Percentiles rank a stretch among this genome's conserved stretches.
These are phyloP conservation scores for Mycena chlorophos DNA, from an alignment of 768 basidiomycete genomes.

Conservation along the genomic window DNA sequence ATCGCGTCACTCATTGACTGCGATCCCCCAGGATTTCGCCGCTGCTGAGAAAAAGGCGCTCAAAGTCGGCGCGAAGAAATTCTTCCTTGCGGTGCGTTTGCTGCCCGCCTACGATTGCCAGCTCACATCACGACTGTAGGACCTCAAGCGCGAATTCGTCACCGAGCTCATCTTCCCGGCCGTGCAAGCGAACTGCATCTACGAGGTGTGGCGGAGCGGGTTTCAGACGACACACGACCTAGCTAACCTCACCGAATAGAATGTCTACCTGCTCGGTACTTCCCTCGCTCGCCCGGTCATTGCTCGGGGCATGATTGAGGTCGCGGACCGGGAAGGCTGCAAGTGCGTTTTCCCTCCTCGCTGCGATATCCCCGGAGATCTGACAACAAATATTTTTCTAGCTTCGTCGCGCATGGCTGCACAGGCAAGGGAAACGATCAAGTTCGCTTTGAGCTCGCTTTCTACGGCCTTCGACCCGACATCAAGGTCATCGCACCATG, in stretches of 20 bases:
- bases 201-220: slow-evolving; percentile 63
- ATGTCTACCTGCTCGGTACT: slow-evolving; percentile 95
- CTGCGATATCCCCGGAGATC: not conserved
- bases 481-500: slow-evolving; percentile 99
- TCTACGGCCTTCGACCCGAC: slow-evolving; percentile 96
- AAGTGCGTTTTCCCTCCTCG: slow-evolving; percentile 65
- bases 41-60: slow-evolving; percentile 90
- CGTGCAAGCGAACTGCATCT: slow-evolving; percentile 97
- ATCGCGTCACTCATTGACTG: slow-evolving; percentile 20
- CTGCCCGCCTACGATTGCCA: not conserved
- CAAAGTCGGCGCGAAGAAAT: slow-evolving; percentile 91
- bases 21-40: slow-evolving; percentile 74
- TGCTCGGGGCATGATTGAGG: slow-evolving; percentile 96
- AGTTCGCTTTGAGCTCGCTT: slow-evolving; percentile 98
- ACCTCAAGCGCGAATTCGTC: slow-evolving; percentile 92
- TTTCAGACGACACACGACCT: not conserved
- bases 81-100: slow-evolving; percentile 77
- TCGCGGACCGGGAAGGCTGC: slow-evolving; percentile 90
- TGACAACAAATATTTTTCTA: slow-evolving; percentile 35
- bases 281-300: slow-evolving; percentile 98
- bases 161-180: slow-evolving; percentile 97
- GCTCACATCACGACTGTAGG: slow-evolving; percentile 49
- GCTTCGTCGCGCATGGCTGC: slow-evolving; percentile 97
- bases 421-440: slow-evolving; percentile 99
- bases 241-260: slow-evolving; percentile 42